Conservation (phyloP, 2,329 filamentous ascomycete species). For the Macrophomina pseudophaseolina region DNA sequence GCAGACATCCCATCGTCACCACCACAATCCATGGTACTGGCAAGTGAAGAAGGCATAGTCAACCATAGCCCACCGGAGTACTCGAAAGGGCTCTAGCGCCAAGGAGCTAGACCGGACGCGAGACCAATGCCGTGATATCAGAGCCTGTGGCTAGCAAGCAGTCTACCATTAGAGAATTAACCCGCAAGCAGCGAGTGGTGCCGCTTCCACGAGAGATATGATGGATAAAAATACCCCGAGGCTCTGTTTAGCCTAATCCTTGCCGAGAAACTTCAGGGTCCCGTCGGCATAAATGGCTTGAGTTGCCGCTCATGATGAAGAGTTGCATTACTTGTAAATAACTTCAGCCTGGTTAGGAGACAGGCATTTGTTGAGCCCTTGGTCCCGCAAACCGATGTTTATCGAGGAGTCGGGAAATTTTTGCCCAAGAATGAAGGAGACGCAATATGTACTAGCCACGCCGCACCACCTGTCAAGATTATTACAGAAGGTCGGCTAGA, state of each 20-base stretch:
- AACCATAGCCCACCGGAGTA: not conserved
- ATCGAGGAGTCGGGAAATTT: not conserved
- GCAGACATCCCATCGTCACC: not conserved
- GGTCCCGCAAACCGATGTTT: no score
- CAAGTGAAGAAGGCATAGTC: not conserved
- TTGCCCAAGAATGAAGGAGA: not conserved
- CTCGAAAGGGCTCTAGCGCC: not conserved
- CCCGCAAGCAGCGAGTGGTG: not conserved
- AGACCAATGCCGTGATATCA: not conserved
- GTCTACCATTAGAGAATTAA: not conserved
- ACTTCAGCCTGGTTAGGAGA: not conserved
- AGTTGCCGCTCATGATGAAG: not conserved
- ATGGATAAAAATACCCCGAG: not conserved
- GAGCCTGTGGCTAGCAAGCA: not conserved
- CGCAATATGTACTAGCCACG: not conserved
- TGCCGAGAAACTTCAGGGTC: slow-evolving; percentile 12
- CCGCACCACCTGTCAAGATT: not conserved
- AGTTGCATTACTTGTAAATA: not conserved
- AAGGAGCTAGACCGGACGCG: not conserved
- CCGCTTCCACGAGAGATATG: not conserved
- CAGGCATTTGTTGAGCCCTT: no score
- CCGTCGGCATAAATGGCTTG: not conserved
- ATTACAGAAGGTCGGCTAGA: not conserved
- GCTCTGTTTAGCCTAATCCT: slow-evolving; percentile 18
- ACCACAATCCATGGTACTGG: not conserved